Conservation (phyloP, 768 basidiomycete species). For the Suillus clintonianus region DNA sequence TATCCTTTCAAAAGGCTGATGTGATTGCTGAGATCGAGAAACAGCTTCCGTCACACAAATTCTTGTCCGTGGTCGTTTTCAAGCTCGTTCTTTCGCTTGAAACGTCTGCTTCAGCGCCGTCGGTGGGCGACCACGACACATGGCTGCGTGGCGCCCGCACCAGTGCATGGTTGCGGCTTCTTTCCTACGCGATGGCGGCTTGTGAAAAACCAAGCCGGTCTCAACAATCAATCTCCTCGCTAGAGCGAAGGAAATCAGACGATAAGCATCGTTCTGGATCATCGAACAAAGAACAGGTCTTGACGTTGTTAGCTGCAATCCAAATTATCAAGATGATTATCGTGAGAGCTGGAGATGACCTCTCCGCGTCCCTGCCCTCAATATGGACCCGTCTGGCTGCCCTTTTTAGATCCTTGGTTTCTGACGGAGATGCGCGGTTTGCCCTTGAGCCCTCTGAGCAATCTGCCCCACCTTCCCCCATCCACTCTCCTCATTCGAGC, state of each 20-base stretch:
- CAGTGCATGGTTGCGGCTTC: conserved; percentile 61
- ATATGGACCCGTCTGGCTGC: conserved; percentile 65
- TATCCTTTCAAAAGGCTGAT: conserved; percentile 53
- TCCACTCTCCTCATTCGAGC: conserved; percentile 51
- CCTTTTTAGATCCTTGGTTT: conserved; percentile 51
- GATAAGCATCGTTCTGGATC: conserved; percentile 30
- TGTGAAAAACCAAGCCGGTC: conserved; percentile 40
- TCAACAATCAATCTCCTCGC: conserved; percentile 20
- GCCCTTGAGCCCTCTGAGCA: conserved; percentile 43
- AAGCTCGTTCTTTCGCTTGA: conserved; percentile 59
- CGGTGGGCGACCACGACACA: conserved; percentile 43
- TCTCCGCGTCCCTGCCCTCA: conserved; percentile 54
- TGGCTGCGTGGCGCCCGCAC: conserved; percentile 48
- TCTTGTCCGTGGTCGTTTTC: conserved; percentile 63
- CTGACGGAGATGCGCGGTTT: conserved; percentile 65
- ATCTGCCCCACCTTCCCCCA: conserved; percentile 54
- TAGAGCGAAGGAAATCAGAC: conserved; percentile 50
- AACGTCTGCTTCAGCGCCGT: conserved; percentile 45
- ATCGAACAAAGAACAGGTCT: conserved; percentile 20
- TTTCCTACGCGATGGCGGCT: conserved; percentile 57
- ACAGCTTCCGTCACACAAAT: conserved; percentile 54
- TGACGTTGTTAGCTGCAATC: conserved; percentile 48
- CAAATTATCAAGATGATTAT: conserved; percentile 71
- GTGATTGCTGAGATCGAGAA: conserved; percentile 59
- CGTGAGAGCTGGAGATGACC: conserved; percentile 60